These are phyloP conservation scores for Cephaloascus albidus DNA, from an alignment of 805 yeast genomes.

Conservation along the genomic window DNA sequence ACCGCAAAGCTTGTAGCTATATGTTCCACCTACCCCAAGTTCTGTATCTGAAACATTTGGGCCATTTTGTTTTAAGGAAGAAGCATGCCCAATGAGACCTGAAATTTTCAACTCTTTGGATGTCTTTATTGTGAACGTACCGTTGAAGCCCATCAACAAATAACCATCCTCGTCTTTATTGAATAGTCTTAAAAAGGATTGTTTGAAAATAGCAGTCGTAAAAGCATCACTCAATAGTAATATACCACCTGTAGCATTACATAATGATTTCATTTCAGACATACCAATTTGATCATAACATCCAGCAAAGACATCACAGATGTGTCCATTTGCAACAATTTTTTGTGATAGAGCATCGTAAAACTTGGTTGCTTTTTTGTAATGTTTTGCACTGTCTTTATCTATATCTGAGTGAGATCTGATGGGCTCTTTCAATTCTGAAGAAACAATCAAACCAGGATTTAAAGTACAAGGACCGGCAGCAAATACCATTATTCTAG, in stretches of 20 bases:
- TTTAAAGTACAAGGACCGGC: slow-evolving; percentile 94
- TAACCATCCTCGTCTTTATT: slow-evolving; percentile 81
- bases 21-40: slow-evolving; percentile 89
- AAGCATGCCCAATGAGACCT: slow-evolving; percentile 91
- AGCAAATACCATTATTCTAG: slow-evolving; percentile 81
- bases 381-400: slow-evolving; percentile 80
- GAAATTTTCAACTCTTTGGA: slow-evolving; percentile 81
- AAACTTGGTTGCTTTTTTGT: slow-evolving; percentile 75
- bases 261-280: slow-evolving; percentile 82
- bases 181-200: slow-evolving; percentile 81
- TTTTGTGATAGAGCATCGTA: slow-evolving; percentile 68
- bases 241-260: slow-evolving; percentile 86
- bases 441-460: slow-evolving; percentile 91
- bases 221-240: slow-evolving; percentile 85
- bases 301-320: slow-evolving; percentile 88
- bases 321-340: slow-evolving; percentile 63
- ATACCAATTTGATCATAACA: slow-evolving; percentile 95
- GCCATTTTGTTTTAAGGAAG: slow-evolving; percentile 59
- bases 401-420: slow-evolving; percentile 97
- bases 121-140: slow-evolving; percentile 78
- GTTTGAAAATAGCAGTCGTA: slow-evolving; percentile 90
- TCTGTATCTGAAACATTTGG: slow-evolving; percentile 83
- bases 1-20: slow-evolving; percentile 78
- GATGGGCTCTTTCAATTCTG: slow-evolving; percentile 88
- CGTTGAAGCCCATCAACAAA: slow-evolving; percentile 86